Evolutionary conservation across 139 green algal genomes (phyloP).

Genomic region (Spirogloea muscicola): DNA sequence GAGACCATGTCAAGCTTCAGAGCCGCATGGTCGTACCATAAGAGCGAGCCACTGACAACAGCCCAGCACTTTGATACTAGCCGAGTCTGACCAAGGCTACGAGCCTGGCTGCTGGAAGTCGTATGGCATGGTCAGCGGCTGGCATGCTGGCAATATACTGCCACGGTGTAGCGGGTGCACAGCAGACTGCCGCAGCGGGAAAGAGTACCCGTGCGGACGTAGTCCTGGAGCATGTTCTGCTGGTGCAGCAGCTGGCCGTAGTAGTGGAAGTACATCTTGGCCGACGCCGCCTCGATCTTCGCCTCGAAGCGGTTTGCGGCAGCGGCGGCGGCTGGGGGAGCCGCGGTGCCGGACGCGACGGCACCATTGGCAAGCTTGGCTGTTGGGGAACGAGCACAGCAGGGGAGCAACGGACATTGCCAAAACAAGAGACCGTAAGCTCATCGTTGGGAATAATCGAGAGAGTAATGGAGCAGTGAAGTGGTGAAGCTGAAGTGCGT

Average conservation of each 20-base stretch:
- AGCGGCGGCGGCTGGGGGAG: neutral
- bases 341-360: neutral
- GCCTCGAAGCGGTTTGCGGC: slow-evolving; percentile 30
- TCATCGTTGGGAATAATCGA: too few relatives aligned
- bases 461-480: too few relatives aligned
- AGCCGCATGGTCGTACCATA: too few relatives aligned
- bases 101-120: too few relatives aligned
- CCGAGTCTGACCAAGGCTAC: too few relatives aligned
- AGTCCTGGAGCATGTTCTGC: slow-evolving; percentile 85
- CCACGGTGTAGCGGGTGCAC: neutral
- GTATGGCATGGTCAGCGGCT: too few relatives aligned
- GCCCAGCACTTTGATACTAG: too few relatives aligned
- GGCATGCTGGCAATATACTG: neutral
- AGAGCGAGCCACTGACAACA: too few relatives aligned
- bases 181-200: neutral
- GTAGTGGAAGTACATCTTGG: slow-evolving; percentile 81
- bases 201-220: slow-evolving; percentile 38
- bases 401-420: neutral
- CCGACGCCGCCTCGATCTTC: slow-evolving; percentile 66
- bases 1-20: too few relatives aligned
- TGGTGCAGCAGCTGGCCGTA: slow-evolving; percentile 82
- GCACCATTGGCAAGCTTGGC: neutral
- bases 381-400: neutral
- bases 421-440: neutral
- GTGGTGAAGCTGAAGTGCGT: too few relatives aligned